Evolutionary conservation across 83 land plant species (phyloP), one percentile per base, ranked within the genome.

Genomic region (Isoetes engelmannii): DNA sequence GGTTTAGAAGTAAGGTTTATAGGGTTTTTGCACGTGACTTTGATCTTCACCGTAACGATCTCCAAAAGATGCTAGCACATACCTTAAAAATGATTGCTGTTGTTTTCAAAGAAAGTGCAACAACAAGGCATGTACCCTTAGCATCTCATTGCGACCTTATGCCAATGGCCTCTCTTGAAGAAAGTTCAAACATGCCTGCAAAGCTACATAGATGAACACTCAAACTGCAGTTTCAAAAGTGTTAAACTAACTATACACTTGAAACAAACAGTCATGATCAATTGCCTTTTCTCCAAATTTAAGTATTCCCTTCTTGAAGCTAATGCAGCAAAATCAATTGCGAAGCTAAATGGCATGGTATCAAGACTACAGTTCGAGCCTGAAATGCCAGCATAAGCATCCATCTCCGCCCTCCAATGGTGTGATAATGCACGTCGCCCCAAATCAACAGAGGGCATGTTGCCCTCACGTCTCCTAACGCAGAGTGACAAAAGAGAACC

Each of bases 271-370:
- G 60, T 83, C 92, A 63, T 79, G 85, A 67, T 93, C 76, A 18
- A 72, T 71, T 89, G 69, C 98, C 98, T 89, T 45, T 81, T 84
- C 71, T 93, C 98, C 54, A 93, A 82, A 66, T 84, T 81, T 60
- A 93, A 21, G 47, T 43, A 67, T 9, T 83, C 96, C 64, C 75
- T 84, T 47, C 68, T 66, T 5, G 86, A 85, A 50, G 98, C 96
- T 79, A 81, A n/a, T 9, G 80, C 81, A 37, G 92, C 98, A 66
- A 93, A 65, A 65, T 80, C 84, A 61, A 93, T 83, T 15, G 80
- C 71, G 49, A 82, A 86, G 21, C 69, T 41, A 59, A 74, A 72
- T 57, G 98, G 96, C n/a, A 80, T 48, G 73, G 75, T 68, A 21
- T 84, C 87, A 93, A 48, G 6, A 93, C 84, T 28, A 73, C 18